Percentiles rank a stretch among this genome's conserved stretches.
These are phyloP conservation scores for Glomus cerebriforme DNA, from an alignment of 192 early-diverging fungal genomes.

Conservation along the genomic window DNA sequence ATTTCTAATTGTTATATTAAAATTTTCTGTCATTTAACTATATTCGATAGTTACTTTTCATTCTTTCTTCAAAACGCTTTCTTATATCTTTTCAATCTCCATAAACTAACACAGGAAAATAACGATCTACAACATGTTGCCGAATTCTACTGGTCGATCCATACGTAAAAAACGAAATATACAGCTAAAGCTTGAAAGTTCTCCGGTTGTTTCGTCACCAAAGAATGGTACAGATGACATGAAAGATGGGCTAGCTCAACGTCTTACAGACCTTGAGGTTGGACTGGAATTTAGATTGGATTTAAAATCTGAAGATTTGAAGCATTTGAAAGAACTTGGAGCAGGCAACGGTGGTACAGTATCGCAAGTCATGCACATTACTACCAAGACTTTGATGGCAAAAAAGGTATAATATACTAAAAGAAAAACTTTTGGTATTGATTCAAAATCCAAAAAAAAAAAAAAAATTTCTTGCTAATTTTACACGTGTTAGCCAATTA, in stretches of 20 bases:
- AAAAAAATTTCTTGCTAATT: not conserved
- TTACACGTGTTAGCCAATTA: not conserved
- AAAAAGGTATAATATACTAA: slow-evolving; percentile 68
- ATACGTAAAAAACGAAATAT: slow-evolving; percentile 59
- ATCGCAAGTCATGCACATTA: slow-evolving; percentile 78
- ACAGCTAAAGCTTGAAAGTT: slow-evolving; percentile 50
- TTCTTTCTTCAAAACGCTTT: not conserved
- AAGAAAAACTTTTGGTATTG: not conserved
- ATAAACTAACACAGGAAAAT: not conserved
- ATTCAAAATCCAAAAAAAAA: not conserved
- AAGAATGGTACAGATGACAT: not conserved
- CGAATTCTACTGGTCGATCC: slow-evolving; percentile 13
- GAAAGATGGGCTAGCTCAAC: slow-evolving; percentile 39
- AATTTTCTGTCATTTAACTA: too few relatives aligned
- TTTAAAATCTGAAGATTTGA: slow-evolving; percentile 81
- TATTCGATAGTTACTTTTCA: not conserved
- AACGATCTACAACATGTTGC: not conserved
- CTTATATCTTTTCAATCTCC: not conserved
- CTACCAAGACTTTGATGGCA: slow-evolving; percentile 92
- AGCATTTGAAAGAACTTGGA: slow-evolving; percentile 77
- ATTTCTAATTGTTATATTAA: too few relatives aligned
- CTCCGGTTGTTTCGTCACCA: slow-evolving; percentile 34
- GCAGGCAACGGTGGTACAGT: slow-evolving; percentile 94
- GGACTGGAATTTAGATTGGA: slow-evolving; percentile 75
- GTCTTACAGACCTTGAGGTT: slow-evolving; percentile 60